Evolutionary conservation across 75 land plant genomes (phyloP), one percentile per base, ranked within the genome.

Genomic region (Pseudotsuga menziesii): DNA sequence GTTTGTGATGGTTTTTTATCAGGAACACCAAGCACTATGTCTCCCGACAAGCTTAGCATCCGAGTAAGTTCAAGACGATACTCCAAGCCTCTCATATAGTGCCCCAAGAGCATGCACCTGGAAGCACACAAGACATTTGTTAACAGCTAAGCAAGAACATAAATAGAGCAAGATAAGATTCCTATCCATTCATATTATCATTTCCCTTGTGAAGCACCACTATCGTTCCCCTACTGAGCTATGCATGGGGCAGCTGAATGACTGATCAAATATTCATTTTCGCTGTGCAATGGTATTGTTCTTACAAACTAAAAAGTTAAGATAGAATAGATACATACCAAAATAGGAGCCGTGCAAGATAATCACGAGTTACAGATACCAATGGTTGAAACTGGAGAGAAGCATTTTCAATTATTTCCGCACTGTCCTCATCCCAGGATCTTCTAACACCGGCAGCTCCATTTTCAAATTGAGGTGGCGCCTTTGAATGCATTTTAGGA

Each of bases 81-180:
- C 77, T 95, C 95, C 23, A 95, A 83, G 29, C 95, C 98, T 79
- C 95, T 90, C 25, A 92, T 85, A 76, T 92, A 87, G 76, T 95
- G 95, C 35, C 95, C 98, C 82, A 95, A 66, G 56, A 95, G 76
- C 98, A 92, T 92, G 79, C 93, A 95, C 98, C 98, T 95, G 83
- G 15, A 61, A 81, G 4, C 54, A 70, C 17, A 64, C 20, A 22
- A 16, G 39, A 73, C 12, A 54, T 25, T 56, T 22, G 15, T 19
- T 25, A 44, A 25, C 58, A 35, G 16, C 71, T 36, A 27, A 20
- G 26, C 26, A 29, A 11, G 25, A n/a, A 22, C 62, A 29, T 25
- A n/a, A 22, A 61, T 2, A 61, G 2, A 25, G 62, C 7, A 61
- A 61, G 23, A 61, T 5, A 11, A 48, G 54, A 48, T 48, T 48